Base-by-base conservation (phyloP, 257 asterid genomes). In the Lycium ferocissimum region DNA sequence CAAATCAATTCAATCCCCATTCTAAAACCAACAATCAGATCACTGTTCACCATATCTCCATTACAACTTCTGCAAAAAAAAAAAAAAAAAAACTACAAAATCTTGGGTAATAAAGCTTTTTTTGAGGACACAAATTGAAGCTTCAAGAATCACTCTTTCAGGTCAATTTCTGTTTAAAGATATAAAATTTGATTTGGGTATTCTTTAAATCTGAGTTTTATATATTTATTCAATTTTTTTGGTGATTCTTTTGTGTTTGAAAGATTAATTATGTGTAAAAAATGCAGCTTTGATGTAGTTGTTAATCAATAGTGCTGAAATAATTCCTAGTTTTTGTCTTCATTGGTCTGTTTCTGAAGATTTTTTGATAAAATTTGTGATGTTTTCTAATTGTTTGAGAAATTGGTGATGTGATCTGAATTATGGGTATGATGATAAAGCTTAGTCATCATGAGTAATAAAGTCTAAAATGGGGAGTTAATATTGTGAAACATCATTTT, bases 291-390 rank as follows among this genome's bases (percentile, higher is more conserved):
- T 8, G 22, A 38, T 71, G 37, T 43, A 45, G 18, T 43, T 18
- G 56, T 71, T 71, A 10, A 69, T 69, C 53, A 15, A 8, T 49
- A 49, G 13, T 49, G 54, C 3, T 49, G 12, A 49, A 71, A n/a
- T 20, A 43, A 70, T n/a, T 43, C 17, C 79, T n/a, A 43, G 57
- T 71, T 70, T 70, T 70, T 70, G 79, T 70, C 79, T 70, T 69
- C 53, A 69, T 38, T 69, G 33, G 15, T 71, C 79, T 43, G 37
- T n/a, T n/a, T n/a, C n/a, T n/a, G n/a, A n/a, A n/a, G n/a, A n/a
- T n/a, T n/a, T n/a, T n/a, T n/a, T n/a, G n/a, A n/a, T n/a, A n/a
- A n/a, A n/a, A n/a, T 8, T 75, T 22, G 38, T 20, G 35, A 61
- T 61, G 35, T 26, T 26, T 26, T 26, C 33, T 26, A 26, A 26